Evolutionary conservation across 768 basidiomycete genomes (phyloP).

Genomic region (Kondoa malvinella): DNA sequence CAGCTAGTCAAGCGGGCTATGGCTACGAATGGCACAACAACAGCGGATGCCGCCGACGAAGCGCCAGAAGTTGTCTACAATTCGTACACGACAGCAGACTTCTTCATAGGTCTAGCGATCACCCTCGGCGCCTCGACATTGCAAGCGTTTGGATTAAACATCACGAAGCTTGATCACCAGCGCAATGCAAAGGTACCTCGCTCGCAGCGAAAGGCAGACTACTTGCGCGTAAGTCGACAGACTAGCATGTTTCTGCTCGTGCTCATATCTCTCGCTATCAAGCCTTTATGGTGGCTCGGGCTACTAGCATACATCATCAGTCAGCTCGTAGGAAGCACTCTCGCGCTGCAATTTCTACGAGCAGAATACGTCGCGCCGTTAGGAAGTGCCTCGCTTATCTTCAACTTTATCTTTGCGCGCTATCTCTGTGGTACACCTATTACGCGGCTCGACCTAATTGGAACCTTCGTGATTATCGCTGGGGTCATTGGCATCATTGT

Average conservation of each 20-base stretch:
- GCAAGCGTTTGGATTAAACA: slow-evolving; percentile 53
- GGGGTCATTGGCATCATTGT: slow-evolving; percentile 14
- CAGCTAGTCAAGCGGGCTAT: no score
- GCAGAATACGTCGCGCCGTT: slow-evolving; percentile 81
- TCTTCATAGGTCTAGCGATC: slow-evolving; percentile 5
- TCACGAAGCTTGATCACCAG: slow-evolving; percentile 85
- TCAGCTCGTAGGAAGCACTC: slow-evolving; percentile 69
- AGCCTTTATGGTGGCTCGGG: slow-evolving; percentile 2
- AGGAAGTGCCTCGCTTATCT: slow-evolving; percentile 79
- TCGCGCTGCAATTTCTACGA: slow-evolving; percentile 73
- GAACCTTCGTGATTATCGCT: slow-evolving; percentile 61
- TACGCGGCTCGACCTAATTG: slow-evolving; percentile 69
- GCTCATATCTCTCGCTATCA: background rate
- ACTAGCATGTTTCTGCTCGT: slow-evolving; percentile 37
- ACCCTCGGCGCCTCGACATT: slow-evolving; percentile 14
- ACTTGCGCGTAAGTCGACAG: slow-evolving; percentile 73
- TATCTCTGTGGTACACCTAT: slow-evolving; percentile 69
- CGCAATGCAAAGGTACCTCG: slow-evolving; percentile 61
- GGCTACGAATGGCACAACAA: no score
- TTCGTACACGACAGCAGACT: background rate
- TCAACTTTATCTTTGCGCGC: slow-evolving; percentile 84
- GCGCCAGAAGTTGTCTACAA: background rate
- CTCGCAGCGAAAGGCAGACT: slow-evolving; percentile 54
- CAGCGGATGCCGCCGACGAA: background rate
- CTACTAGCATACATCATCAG: slow-evolving; percentile 69